These are phyloP conservation scores for Hyphopichia buzzinii DNA, from an alignment of 1,139 yeast species.

Conservation along the genomic window DNA sequence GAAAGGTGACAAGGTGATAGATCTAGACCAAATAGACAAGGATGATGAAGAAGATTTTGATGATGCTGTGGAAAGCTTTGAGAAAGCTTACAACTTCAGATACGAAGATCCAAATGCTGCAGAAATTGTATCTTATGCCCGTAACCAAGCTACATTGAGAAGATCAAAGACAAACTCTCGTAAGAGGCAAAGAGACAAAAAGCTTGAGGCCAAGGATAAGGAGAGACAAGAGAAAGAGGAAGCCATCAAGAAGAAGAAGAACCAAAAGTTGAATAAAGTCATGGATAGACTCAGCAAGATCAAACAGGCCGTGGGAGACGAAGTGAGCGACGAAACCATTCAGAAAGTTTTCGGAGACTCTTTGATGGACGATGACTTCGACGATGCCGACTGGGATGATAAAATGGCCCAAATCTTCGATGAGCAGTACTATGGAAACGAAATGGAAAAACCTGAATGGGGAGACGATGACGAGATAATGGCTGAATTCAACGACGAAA, in stretches of 20 bases:
- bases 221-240: slow-evolving; percentile 58
- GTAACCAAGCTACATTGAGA: slow-evolving; percentile 90
- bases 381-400: slow-evolving; percentile 88
- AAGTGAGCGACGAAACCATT: slow-evolving; percentile 61
- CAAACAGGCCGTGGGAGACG: slow-evolving; percentile 81
- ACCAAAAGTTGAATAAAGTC: slow-evolving; percentile 71
- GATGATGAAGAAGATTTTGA: slow-evolving; percentile 88
- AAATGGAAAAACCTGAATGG: slow-evolving; percentile 43
- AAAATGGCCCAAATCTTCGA: slow-evolving; percentile 83
- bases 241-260: slow-evolving; percentile 69
- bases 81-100: slow-evolving; percentile 90
- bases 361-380: slow-evolving; percentile 82
- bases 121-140: slow-evolving; percentile 94
- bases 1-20: slow-evolving; percentile 50
- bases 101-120: slow-evolving; percentile 90
- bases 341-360: slow-evolving; percentile 67
- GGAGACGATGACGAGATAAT: slow-evolving; percentile 30
- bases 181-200: slow-evolving; percentile 77
- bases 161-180: slow-evolving; percentile 73
- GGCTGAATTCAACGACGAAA: slow-evolving; percentile 19
- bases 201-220: slow-evolving; percentile 51
- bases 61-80: slow-evolving; percentile 87
- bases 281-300: slow-evolving; percentile 74
- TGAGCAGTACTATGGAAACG: slow-evolving; percentile 71
- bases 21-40: slow-evolving; percentile 54